Evolutionary conservation across 257 asterid species (phyloP).

Genomic region (Primulina eburnea): DNA sequence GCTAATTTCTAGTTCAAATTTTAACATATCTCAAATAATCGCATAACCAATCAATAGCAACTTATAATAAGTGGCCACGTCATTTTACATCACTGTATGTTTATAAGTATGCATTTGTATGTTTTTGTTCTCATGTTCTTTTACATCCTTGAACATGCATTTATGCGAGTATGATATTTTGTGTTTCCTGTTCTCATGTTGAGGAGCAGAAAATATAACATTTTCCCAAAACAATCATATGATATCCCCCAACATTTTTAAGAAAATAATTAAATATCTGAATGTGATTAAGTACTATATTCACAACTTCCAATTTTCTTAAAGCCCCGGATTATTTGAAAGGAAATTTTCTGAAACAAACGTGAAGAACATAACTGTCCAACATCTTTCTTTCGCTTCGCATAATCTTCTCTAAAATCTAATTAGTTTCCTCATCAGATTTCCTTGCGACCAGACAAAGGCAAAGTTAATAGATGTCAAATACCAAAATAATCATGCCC

Average conservation of each 20-base stretch:
- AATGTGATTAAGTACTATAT: neutral
- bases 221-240: neutral
- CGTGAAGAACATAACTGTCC: conserved; percentile 4
- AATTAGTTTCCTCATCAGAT: conserved; percentile 1
- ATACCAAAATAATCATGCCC: conserved; percentile 4
- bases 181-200: neutral
- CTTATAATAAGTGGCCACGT: too few relatives aligned
- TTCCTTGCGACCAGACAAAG: conserved; percentile 4
- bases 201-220: neutral
- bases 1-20: too few relatives aligned
- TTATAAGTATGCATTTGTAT: too few relatives aligned
- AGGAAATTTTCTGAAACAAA: neutral
- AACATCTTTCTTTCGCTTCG: conserved; percentile 10
- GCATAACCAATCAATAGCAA: too few relatives aligned
- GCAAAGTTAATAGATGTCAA: neutral
- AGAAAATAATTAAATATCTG: neutral
- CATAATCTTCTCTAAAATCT: conserved; percentile 3
- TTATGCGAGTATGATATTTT: neutral
- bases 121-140: neutral
- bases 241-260: neutral
- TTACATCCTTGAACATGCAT: neutral
- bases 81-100: neutral
- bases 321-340: neutral
- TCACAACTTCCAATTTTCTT: conserved; percentile 6
- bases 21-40: too few relatives aligned